Percentiles rank a stretch among this genome's conserved stretches.
Conservation (phyloP, 164 flowering plant species). For the Warburgia ugandensis region DNA sequence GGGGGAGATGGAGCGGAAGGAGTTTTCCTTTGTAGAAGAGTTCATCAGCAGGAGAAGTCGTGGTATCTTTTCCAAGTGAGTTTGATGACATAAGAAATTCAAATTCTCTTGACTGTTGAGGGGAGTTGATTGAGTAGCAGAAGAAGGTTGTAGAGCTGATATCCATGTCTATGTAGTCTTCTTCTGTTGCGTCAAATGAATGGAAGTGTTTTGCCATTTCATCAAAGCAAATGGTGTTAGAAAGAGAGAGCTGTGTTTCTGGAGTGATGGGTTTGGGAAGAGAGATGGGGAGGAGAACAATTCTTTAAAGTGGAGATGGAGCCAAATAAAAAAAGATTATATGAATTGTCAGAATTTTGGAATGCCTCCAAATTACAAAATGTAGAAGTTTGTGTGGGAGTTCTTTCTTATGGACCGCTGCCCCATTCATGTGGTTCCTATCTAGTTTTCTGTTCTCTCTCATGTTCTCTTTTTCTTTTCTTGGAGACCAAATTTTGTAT, state of each 20-base stretch:
- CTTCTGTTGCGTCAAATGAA: conserved; percentile 40
- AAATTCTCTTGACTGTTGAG: conserved; percentile 51
- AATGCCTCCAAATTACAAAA: conserved; percentile 26
- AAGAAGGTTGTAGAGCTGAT: conserved; percentile 33
- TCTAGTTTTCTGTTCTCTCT: background rate
- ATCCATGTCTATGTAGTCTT: conserved; percentile 85
- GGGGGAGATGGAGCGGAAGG: conserved; percentile 85
- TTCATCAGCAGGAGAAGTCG: conserved; percentile 77
- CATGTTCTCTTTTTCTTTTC: background rate
- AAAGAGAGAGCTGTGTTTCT: background rate
- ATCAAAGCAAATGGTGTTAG: conserved; percentile 1
- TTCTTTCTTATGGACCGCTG: conserved; percentile 11
- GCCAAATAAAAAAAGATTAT: conserved; percentile 20
- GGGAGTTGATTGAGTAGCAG: conserved; percentile 22
- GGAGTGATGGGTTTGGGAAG: background rate
- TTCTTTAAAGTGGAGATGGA: conserved; percentile 27
- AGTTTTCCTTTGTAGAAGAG: conserved; percentile 92
- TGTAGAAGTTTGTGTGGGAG: conserved; percentile 16
- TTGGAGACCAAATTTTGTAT: too few species aligned
- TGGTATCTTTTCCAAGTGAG: conserved; percentile 25
- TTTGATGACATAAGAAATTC: conserved; percentile 68
- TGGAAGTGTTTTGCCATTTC: conserved; percentile 9
- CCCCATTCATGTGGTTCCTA: conserved; percentile 10
- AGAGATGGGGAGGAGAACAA: conserved; percentile 9
- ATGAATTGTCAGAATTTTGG: conserved; percentile 21